Conservation (phyloP, 768 basidiomycete species). For the Mycena vitilis region DNA sequence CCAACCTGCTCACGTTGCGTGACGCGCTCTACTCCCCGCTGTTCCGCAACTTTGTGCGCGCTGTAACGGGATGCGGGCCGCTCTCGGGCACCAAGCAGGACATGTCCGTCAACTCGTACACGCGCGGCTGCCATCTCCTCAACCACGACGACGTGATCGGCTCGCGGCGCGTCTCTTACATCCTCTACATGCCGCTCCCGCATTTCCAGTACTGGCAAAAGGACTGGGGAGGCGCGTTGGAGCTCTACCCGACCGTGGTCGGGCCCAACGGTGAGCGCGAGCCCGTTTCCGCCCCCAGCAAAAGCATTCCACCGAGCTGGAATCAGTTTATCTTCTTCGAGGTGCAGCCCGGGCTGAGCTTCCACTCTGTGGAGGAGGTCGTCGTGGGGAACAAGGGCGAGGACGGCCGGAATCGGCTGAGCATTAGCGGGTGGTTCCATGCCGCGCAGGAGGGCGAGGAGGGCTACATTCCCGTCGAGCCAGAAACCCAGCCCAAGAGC, state of each 20-base stretch:
- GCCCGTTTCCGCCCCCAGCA: conserved; percentile 73
- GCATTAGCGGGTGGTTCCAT: conserved; percentile 98
- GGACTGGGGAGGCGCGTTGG: conserved; percentile 94
- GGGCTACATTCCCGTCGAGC: conserved; percentile 72
- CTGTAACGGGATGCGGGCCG: conserved; percentile 92
- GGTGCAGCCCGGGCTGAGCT: conserved; percentile 95
- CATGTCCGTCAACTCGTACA: conserved; percentile 94
- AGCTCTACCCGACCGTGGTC: conserved; percentile 83
- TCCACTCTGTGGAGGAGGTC: conserved; percentile 97
- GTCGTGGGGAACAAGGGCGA: conserved; percentile 78
- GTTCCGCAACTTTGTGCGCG: conserved; percentile 86
- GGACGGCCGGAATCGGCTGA: conserved; percentile 80
- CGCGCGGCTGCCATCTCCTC: conserved; percentile 91
- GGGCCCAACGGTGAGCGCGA: conserved; percentile 75
- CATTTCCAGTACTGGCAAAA: conserved; percentile 81
- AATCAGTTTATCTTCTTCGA: conserved; percentile 91
- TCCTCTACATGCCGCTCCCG: conserved; percentile 94
- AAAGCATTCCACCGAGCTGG: conserved; percentile 83
- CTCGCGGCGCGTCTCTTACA: conserved; percentile 92
- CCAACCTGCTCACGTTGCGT: conserved; percentile 83
- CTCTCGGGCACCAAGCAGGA: conserved; percentile 93
- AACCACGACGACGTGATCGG: conserved; percentile 99
- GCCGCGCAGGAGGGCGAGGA: conserved; percentile 91
- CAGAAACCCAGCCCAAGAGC: conserved; percentile 67
- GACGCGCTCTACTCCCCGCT: conserved; percentile 89